These are phyloP conservation scores for Citrus sinensis DNA, from an alignment of 345 rosid genomes.

Conservation along the genomic window DVS_A1.0 CM039163.1:37939501-37940000, in stretches of 20 bases:
- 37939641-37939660: background rate
- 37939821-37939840: constrained; percentile 39
- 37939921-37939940: background rate
- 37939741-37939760: background rate
- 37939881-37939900: constrained; percentile 91
- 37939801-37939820: constrained; percentile 9
- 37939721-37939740: background rate
- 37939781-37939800: background rate
- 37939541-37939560: background rate
- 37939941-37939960: background rate
- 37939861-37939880: constrained; percentile 94
- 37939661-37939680: background rate
- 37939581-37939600: background rate
- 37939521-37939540: background rate
- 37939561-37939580: background rate
- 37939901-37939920: constrained; percentile 53
- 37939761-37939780: background rate
- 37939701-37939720: no score
- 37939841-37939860: constrained; percentile 91
- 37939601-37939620: background rate
- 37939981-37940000: background rate
- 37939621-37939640: background rate
- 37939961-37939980: background rate
- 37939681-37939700: background rate
- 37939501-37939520: no score